phyloP scores from a whole-genome alignment of 257 asterid species.

The Leptodermis oblonga region DNA sequence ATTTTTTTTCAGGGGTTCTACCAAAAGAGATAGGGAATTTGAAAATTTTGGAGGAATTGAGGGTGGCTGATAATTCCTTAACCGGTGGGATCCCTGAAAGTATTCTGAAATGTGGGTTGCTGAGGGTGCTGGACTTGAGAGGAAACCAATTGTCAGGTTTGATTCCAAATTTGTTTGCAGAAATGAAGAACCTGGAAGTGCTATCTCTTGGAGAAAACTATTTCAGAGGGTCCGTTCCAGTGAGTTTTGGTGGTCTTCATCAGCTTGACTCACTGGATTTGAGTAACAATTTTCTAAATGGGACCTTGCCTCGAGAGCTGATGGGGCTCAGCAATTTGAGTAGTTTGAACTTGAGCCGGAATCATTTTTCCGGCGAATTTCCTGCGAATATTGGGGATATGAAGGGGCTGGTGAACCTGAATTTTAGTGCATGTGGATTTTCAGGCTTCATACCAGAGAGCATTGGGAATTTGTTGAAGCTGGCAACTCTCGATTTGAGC shows the following conservation, averaged over 20 bases:
- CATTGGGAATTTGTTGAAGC: constrained; percentile 54
- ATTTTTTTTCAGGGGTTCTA: constrained; percentile 48
- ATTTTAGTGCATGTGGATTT: constrained; percentile 68
- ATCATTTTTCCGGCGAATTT: constrained; percentile 47
- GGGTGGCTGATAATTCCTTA: constrained; percentile 60
- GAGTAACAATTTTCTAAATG: constrained; percentile 51
- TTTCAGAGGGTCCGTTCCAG: constrained; percentile 49
- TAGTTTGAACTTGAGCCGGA: constrained; percentile 55
- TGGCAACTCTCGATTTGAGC: constrained; percentile 63
- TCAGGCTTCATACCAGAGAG: constrained; percentile 58
- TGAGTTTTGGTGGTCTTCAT: constrained; percentile 36
- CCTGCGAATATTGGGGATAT: constrained; percentile 39
- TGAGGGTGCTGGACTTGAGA: constrained; percentile 59
- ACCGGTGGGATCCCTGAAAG: constrained; percentile 45
- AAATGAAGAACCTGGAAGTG: constrained; percentile 34
- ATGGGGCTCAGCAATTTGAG: constrained; percentile 57
- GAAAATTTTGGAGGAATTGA: constrained; percentile 47
- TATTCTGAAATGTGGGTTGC: constrained; percentile 32
- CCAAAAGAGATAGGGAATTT: constrained; percentile 47
- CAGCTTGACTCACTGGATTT: constrained; percentile 52
- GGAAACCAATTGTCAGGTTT: constrained; percentile 44
- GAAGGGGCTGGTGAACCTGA: constrained; percentile 49
- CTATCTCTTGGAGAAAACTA: constrained; percentile 56
- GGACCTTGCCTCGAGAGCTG: constrained; percentile 51
- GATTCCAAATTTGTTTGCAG: constrained; percentile 54